These are phyloP conservation scores for Shiraia bambusicola DNA, from an alignment of 2,329 filamentous ascomycete genomes.

Conservation along the genomic window DNA sequence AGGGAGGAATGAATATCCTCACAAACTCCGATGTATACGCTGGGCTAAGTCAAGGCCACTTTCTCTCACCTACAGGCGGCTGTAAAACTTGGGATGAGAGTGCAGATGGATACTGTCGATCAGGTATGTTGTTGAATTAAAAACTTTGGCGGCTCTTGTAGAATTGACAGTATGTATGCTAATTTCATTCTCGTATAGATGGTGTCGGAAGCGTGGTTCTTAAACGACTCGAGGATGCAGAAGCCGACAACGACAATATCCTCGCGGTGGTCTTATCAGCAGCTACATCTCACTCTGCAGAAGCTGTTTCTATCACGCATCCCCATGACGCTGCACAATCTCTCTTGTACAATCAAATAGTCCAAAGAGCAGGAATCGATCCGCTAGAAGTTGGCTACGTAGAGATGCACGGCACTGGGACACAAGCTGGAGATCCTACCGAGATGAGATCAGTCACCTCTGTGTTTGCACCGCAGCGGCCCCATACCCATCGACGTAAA, in stretches of 20 bases:
- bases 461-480: constrained; percentile 18
- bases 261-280: constrained; percentile 23
- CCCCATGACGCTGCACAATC: constrained; percentile 22
- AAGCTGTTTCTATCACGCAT: constrained; percentile 27
- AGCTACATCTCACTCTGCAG: constrained; percentile 8
- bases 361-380: constrained; percentile 1
- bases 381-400: constrained; percentile 4
- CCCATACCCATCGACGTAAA: constrained; percentile 33
- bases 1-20: constrained; percentile 24
- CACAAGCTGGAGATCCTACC: constrained; percentile 27
- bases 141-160: too few species aligned
- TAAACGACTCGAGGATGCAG: constrained; percentile 36
- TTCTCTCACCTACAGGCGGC: constrained; percentile 16
- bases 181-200: too few species aligned
- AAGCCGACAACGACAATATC: constrained; percentile 25
- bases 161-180: too few species aligned
- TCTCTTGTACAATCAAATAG: constrained; percentile 5
- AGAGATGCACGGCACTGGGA: constrained; percentile 37
- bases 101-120: constrained; percentile 25
- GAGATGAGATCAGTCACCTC: constrained; percentile 36
- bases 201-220: constrained; percentile 2
- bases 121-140: too few species aligned
- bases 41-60: constrained; percentile 18
- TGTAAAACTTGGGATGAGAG: constrained; percentile 35
- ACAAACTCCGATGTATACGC: constrained; percentile 33